phyloP scores from a whole-genome alignment of 441 rosid genomes.

The Breynia disticha region DNA sequence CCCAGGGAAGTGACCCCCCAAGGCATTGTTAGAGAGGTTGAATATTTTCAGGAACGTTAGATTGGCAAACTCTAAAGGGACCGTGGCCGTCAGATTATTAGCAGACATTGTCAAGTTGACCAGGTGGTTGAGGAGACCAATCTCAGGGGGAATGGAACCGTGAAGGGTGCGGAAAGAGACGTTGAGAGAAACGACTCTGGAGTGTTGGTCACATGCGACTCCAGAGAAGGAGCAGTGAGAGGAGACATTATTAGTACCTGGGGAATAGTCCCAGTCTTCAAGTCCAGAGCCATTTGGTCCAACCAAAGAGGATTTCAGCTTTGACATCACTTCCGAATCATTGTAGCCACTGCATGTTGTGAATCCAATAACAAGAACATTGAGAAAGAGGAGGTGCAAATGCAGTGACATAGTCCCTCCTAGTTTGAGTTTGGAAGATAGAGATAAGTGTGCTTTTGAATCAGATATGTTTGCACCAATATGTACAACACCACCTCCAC shows the following conservation, averaged over 20 bases:
- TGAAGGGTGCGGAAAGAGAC: constrained; percentile 32
- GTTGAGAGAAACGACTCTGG: constrained; percentile 43
- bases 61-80: constrained; percentile 37
- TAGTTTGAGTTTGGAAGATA: no score
- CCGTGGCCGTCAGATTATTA: constrained; percentile 30
- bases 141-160: constrained; percentile 44
- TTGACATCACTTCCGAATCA: constrained; percentile 42
- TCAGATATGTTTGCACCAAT: no score
- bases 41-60: constrained; percentile 43
- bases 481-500: no score
- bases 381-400: no score
- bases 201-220: constrained; percentile 34
- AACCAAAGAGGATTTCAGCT: constrained; percentile 43
- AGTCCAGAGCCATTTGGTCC: constrained; percentile 41
- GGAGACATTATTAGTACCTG: constrained; percentile 6
- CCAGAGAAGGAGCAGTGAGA: constrained; percentile 66
- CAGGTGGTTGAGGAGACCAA: constrained; percentile 35
- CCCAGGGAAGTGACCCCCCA: constrained; percentile 40
- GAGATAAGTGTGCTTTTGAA: no score
- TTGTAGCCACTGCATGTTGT: constrained; percentile 6
- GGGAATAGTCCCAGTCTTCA: constrained; percentile 29
- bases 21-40: constrained; percentile 45
- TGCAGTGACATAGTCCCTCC: no score
- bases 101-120: constrained; percentile 38
- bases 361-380: no score